Conservation (phyloP, 2,329 filamentous ascomycete species). For the Colletotrichum simmondsii region DNA sequence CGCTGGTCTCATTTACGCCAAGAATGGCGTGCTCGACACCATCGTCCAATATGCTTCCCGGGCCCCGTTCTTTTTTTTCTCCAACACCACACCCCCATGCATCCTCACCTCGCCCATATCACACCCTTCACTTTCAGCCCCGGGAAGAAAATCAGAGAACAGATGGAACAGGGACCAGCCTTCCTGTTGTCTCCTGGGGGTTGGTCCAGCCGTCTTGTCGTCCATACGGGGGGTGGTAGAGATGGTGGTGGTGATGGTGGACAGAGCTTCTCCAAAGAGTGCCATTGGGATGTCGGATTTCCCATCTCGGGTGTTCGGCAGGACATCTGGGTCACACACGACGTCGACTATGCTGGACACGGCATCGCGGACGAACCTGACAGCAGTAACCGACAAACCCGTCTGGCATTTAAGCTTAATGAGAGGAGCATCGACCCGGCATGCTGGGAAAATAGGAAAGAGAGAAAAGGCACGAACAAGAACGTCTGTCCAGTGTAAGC, state of each 20-base stretch:
- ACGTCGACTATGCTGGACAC: constrained; percentile 13
- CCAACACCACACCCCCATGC: not conserved
- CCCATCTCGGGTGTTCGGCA: constrained; percentile 28
- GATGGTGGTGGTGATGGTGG: constrained; percentile 2
- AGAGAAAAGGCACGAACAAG: not conserved
- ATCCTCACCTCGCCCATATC: not conserved
- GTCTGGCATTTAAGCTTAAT: constrained; percentile 33
- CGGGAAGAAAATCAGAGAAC: not conserved
- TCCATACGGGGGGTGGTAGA: not conserved
- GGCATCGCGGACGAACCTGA: constrained; percentile 17
- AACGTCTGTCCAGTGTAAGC: not conserved
- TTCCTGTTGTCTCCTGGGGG: not conserved
- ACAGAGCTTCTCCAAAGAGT: not conserved
- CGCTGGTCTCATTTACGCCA: constrained; percentile 33
- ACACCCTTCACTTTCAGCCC: not conserved
- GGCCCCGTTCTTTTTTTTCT: constrained; percentile 17
- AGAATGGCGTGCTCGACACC: constrained; percentile 34
- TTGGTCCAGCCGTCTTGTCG: not conserved
- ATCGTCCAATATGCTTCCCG: constrained; percentile 31
- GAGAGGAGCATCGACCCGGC: not conserved
- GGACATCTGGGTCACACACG: constrained; percentile 20
- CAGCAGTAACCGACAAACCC: not conserved
- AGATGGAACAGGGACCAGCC: constrained; percentile 1
- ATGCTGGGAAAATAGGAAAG: not conserved
- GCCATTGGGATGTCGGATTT: constrained; percentile 2